A percentile compares a stretch with the other conserved stretches of the same genome.
Conservation (phyloP, 1,284 basidiomycete species). For the Ceratobasidium sp. region DNA sequence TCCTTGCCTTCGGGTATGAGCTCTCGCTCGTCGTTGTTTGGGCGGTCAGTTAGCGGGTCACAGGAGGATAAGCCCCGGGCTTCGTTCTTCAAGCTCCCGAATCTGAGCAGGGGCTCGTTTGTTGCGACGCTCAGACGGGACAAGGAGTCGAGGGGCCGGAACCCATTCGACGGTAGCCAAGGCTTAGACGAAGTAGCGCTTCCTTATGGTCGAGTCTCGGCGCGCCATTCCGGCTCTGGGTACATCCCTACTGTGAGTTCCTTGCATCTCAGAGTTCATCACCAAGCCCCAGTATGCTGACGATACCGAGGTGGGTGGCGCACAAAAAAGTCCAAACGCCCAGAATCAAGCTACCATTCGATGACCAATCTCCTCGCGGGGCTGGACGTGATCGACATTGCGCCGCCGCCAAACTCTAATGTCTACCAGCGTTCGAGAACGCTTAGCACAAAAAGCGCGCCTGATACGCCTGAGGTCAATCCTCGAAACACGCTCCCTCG, state of each 20-base stretch:
- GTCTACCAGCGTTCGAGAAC: slow-evolving; percentile 33
- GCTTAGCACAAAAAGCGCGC: slow-evolving; percentile 36
- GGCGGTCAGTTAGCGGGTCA: slow-evolving; percentile 6
- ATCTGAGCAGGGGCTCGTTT: slow-evolving; percentile 36
- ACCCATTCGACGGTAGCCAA: not conserved
- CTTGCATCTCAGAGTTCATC: not conserved
- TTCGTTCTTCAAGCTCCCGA: slow-evolving; percentile 39
- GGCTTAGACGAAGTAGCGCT: not conserved
- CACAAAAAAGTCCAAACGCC: slow-evolving; percentile 26
- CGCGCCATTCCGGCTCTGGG: not conserved
- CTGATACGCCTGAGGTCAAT: not conserved
- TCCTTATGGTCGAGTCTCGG: not conserved
- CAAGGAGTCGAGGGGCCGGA: not conserved
- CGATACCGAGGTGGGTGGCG: not conserved
- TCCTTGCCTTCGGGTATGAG: slow-evolving; percentile 17
- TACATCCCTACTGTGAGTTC: slow-evolving; percentile 29
- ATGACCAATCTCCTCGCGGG: slow-evolving; percentile 30
- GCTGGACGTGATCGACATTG: slow-evolving; percentile 25
- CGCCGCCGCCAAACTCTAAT: slow-evolving; percentile 8
- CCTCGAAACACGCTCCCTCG: not conserved
- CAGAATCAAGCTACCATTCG: slow-evolving; percentile 14
- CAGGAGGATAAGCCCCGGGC: slow-evolving; percentile 25
- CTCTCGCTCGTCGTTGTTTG: slow-evolving; percentile 35
- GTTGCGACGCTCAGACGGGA: slow-evolving; percentile 40
- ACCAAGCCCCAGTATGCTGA: not conserved